Conservation (phyloP, 1,284 basidiomycete genomes). For the Ganoderma lingzhi region DNA sequence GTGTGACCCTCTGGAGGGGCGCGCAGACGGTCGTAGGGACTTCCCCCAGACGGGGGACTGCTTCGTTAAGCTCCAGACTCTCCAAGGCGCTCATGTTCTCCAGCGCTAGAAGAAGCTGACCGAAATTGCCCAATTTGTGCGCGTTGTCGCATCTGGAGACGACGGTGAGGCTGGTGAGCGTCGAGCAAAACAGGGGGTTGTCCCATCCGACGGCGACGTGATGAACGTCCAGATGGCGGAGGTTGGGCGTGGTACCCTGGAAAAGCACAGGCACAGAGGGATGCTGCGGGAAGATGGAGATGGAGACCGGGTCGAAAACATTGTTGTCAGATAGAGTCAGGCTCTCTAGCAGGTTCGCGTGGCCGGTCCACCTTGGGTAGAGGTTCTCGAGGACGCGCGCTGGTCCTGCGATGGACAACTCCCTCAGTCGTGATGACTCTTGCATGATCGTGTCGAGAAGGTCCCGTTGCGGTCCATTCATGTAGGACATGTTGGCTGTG, state of each 20-base stretch:
- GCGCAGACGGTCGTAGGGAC: not conserved
- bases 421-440: constrained; percentile 18
- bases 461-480: not conserved
- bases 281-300: not conserved
- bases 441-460: constrained; percentile 13
- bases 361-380: constrained; percentile 7
- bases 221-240: constrained; percentile 19
- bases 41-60: constrained; percentile 19
- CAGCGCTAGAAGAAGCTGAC: constrained; percentile 19
- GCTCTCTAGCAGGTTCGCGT: constrained; percentile 10
- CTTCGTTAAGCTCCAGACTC: constrained; percentile 17
- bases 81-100: constrained; percentile 15
- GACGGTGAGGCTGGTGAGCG: constrained; percentile 13
- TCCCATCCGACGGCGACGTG: constrained; percentile 17
- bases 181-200: constrained; percentile 21
- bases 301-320: constrained; percentile 1
- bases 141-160: not conserved
- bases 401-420: constrained; percentile 10
- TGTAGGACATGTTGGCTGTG: not conserved
- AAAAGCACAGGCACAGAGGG: constrained; percentile 15
- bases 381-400: constrained; percentile 4
- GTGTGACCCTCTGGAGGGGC: constrained; percentile 2
- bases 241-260: constrained; percentile 15
- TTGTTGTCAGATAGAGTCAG: constrained; percentile 10
- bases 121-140: not conserved